phyloP scores from a whole-genome alignment of 805 yeast species.

The Yarrowia divulgata region DNA sequence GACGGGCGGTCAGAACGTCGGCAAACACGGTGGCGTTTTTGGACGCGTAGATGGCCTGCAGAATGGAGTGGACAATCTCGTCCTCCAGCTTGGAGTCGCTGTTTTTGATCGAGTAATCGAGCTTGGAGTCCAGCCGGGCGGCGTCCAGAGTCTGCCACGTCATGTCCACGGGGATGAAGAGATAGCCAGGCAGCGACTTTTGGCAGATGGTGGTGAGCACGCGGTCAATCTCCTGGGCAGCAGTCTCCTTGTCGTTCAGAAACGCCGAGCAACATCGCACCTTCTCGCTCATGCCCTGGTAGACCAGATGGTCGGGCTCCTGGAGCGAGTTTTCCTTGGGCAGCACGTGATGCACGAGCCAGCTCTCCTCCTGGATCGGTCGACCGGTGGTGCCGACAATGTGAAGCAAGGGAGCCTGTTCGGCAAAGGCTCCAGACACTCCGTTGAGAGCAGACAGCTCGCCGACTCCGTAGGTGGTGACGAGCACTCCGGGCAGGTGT shows the following conservation, averaged over 20 bases:
- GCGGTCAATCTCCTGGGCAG: constrained; percentile 69
- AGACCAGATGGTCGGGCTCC: constrained; percentile 70
- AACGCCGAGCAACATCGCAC: constrained; percentile 64
- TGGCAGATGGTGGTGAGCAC: constrained; percentile 64
- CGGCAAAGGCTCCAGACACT: constrained; percentile 82
- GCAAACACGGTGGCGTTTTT: constrained; percentile 70
- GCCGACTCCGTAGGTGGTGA: constrained; percentile 89
- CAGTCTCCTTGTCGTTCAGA: constrained; percentile 56
- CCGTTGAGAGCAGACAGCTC: constrained; percentile 87
- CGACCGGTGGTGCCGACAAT: constrained; percentile 78
- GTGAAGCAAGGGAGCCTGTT: constrained; percentile 78
- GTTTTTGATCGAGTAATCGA: constrained; percentile 49
- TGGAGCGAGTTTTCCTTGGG: constrained; percentile 49
- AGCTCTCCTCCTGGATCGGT: constrained; percentile 50
- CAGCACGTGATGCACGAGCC: constrained; percentile 53
- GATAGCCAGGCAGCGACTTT: constrained; percentile 79
- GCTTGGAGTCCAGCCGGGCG: constrained; percentile 51
- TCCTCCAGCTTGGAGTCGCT: constrained; percentile 47
- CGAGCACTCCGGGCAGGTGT: constrained; percentile 67
- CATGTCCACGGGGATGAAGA: constrained; percentile 78
- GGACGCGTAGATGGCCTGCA: constrained; percentile 60
- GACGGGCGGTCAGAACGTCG: constrained; percentile 75
- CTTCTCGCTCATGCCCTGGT: constrained; percentile 66
- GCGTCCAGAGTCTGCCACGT: constrained; percentile 52
- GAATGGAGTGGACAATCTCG: constrained; percentile 55